Base-by-base conservation (phyloP, 2,329 filamentous ascomycete genomes). In the Aspergillus oerlinghausenensis region DNA sequence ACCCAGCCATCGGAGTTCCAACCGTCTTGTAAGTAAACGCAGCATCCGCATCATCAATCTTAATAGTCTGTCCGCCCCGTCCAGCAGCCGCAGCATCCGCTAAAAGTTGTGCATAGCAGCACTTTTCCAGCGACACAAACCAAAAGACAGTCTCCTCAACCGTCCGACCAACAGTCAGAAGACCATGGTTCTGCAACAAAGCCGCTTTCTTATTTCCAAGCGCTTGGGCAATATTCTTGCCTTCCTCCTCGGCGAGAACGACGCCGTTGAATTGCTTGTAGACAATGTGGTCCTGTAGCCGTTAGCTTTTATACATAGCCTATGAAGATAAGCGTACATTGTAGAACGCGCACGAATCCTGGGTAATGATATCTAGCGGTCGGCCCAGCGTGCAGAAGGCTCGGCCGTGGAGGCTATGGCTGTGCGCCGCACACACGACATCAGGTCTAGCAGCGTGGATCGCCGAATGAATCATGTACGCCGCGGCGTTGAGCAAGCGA, bases 31-130 rank as follows among this genome's bases (percentile, higher is more conserved):
- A 85, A 0, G 88, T 91, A 65, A 82, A 88, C 17, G 70, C 75
- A 1, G 88, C 88, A 68, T 92, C 88, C 52, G 85, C 83, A 1
- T 88, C 82, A 8, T 80, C 77, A 63, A 92, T 87, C 71, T 87
- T 86, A 29, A 89, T 75, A 0, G 87, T 88, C 67, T 80, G 73
- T 1, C 81, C 80, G 1, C 88, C 88, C 2, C 84, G 77, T 0
- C 87, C 87, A 0, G 65, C 68, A 1, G 75, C 75, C 3, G 80
- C 80, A 0, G 81, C 81, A 63, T 83, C 80, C 1, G 80, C 81
- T 58, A 82, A 60, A 48, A 83, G 65, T 66, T 83, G 81, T 38
- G 77, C 75, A 56, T 82, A 75, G 63, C 80, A 82, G 65, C 78
- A 82, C 58, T 80, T 82, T 35, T 83, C 81, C 58, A 83, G 57